Evolutionary conservation across 495 filamentous ascomycete genomes (phyloP), one percentile per base, ranked within the genome.

Genomic region (Trichoderma gamsii): DNA sequence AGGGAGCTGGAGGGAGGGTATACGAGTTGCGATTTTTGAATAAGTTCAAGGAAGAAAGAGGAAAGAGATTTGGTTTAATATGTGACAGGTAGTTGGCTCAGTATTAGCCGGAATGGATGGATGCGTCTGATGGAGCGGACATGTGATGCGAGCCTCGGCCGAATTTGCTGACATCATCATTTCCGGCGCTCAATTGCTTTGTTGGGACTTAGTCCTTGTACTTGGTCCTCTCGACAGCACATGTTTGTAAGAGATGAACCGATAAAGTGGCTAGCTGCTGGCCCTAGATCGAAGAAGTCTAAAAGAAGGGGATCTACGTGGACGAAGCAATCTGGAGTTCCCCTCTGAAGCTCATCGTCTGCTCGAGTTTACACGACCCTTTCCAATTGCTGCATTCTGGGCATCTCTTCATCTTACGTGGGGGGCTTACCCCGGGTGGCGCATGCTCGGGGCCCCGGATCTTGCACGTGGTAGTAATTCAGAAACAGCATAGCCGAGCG

Each of bases 21-120:
- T 41, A 69, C 4, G 51, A 52, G 67, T 79, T 74, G 3, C 76
- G 77, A n/a, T n/a, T n/a, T n/a, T n/a, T n/a, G n/a, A n/a, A n/a
- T n/a, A n/a, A n/a, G n/a, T n/a, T n/a, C n/a, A n/a, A n/a, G n/a
- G n/a, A n/a, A n/a, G n/a, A n/a, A 67, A 41, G 65, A n/a, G 29
- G 35, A 23, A 43, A 23, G 35, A 41, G 56, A 61, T 1, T 61
- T 61, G 9, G 56, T 61, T 61, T 13, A 32, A 61, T 61, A 25
- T 59, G n/a, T 27, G 35, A 16, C 13, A 16, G 44, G 44, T 15
- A n/a, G 44, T 15, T 15, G 44, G 44, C 4, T 27, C 23, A 32
- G 23, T 32, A 61, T 61, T 61, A 29, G 56, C 56, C 56, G 56
- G 56, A 61, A 32, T 32, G 56, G 56, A 61, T 61, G 25, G 56